These are phyloP conservation scores for Dimocarpus longan DNA, from an alignment of 345 rosid species.

Conservation along the genomic window DNA sequence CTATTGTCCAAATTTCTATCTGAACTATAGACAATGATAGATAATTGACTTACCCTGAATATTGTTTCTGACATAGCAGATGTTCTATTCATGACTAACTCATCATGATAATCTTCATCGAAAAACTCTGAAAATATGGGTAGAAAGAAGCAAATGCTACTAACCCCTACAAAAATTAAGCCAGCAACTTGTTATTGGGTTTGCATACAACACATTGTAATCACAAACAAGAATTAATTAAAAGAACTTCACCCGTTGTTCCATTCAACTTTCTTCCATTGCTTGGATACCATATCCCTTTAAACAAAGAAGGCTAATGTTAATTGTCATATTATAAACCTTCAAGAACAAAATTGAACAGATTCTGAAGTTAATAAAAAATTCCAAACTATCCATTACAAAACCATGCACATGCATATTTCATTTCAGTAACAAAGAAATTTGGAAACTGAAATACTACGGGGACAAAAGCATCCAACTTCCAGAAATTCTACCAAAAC, in stretches of 20 bases:
- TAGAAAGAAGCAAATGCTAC: constrained; percentile 65
- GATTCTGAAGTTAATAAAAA: constrained; percentile 4
- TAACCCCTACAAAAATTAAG: constrained; percentile 2
- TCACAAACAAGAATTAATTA: no score
- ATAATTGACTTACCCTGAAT: constrained; percentile 59
- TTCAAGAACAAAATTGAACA: constrained; percentile 32
- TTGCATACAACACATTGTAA: no score
- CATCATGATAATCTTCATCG: constrained; percentile 53
- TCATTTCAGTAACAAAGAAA: neutral
- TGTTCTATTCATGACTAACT: constrained; percentile 48
- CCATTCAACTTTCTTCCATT: no score
- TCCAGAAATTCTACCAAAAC: neutral
- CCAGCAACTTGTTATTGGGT: no score
- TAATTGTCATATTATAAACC: constrained; percentile 70
- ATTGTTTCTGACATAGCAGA: constrained; percentile 54
- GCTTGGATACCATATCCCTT: no score
- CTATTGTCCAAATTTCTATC: no score
- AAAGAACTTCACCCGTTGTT: no score
- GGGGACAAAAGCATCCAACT: neutral
- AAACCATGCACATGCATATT: neutral
- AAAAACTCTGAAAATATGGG: constrained; percentile 63
- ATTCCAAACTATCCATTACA: neutral
- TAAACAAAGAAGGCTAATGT: constrained; percentile 28
- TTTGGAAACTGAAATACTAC: neutral
- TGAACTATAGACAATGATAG: no score